phyloP scores from a whole-genome alignment of 768 basidiomycete genomes.

The Clitopilus passeckerianus region DNA sequence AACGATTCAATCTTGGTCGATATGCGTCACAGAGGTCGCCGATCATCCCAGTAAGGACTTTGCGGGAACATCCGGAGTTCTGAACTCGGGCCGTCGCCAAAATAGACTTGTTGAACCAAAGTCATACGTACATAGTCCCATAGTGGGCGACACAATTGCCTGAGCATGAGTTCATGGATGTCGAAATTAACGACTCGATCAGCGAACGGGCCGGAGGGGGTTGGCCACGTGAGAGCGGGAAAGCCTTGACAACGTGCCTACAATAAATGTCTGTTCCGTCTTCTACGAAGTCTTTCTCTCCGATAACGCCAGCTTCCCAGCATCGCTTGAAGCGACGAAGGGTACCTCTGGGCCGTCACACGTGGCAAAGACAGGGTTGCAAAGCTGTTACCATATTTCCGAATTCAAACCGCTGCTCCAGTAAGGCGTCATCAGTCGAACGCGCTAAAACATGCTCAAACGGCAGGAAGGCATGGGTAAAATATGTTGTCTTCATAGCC shows the following conservation, averaged over 20 bases:
- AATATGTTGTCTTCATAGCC: background rate
- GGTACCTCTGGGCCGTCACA: background rate
- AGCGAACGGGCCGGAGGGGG: conserved; percentile 10
- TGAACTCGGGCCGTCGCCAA: background rate
- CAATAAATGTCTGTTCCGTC: conserved; percentile 8
- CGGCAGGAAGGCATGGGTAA: background rate
- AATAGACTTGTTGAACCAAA: background rate
- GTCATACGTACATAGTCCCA: background rate
- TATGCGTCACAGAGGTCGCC: background rate
- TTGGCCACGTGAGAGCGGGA: conserved; percentile 21
- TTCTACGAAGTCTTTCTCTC: conserved; percentile 10
- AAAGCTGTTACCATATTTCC: background rate
- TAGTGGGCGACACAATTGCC: too few relatives aligned
- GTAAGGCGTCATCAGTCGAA: conserved; percentile 12
- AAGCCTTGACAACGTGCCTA: conserved; percentile 33
- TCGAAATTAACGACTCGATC: conserved; percentile 4
- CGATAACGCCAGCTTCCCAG: conserved; percentile 20
- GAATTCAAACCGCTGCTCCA: background rate
- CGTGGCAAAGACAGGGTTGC: conserved; percentile 7
- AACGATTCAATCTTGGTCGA: background rate
- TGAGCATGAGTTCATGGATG: background rate
- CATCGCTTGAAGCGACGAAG: background rate
- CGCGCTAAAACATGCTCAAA: background rate
- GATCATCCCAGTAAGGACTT: background rate
- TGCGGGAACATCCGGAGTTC: background rate